Evolutionary conservation across 441 rosid species (phyloP).

Genomic region (Omphalea diandra): DNA sequence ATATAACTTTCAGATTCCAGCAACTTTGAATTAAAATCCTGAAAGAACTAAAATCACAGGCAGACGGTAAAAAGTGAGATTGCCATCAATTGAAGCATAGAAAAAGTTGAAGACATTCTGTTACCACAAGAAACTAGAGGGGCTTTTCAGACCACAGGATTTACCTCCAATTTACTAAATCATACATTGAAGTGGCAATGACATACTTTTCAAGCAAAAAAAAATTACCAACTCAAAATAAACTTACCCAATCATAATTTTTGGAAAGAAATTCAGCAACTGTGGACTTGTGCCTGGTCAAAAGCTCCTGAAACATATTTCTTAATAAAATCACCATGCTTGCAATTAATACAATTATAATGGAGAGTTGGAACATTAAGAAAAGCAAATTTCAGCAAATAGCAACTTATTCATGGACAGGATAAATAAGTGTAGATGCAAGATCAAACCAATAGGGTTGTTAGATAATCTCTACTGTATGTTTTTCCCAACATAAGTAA

Average conservation of each 20-base stretch:
- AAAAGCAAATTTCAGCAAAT: neutral
- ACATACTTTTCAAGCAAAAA: neutral
- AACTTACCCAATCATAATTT: slow-evolving; percentile 90
- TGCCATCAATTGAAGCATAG: neutral
- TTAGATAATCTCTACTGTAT: neutral
- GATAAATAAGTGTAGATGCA: neutral
- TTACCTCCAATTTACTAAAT: neutral
- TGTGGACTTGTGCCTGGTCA: slow-evolving; percentile 96
- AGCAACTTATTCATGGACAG: neutral
- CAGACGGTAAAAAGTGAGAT: slow-evolving; percentile 3
- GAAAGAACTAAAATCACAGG: slow-evolving; percentile 64
- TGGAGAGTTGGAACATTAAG: neutral
- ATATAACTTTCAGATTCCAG: slow-evolving; percentile 85
- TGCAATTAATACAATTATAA: neutral
- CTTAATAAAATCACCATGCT: neutral
- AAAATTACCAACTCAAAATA: neutral
- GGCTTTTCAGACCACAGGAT: neutral
- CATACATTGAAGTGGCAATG: neutral
- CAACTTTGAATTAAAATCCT: slow-evolving; percentile 75
- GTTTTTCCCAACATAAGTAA: neutral
- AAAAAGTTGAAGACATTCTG: neutral
- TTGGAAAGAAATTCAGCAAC: slow-evolving; percentile 89
- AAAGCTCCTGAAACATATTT: slow-evolving; percentile 60
- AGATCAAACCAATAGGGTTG: neutral
- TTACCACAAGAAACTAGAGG: neutral